These are phyloP conservation scores for Argentina anserina DNA, from an alignment of 306 rosid genomes.

Conservation along the genomic window DNA sequence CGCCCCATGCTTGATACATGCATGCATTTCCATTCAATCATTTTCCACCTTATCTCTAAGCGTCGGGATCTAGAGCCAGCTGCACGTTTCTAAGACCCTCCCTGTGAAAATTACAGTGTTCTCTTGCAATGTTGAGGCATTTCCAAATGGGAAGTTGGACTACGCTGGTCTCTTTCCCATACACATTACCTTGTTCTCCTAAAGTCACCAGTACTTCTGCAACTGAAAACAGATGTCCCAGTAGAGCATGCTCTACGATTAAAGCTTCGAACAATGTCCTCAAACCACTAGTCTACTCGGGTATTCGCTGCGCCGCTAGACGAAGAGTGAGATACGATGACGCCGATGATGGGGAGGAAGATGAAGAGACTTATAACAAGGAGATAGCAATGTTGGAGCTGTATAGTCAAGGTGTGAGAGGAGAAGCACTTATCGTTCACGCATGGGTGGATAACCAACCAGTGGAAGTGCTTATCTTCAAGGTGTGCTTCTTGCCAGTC, in stretches of 20 bases:
- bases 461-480: slow-evolving; percentile 75
- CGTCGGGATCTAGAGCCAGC: not conserved
- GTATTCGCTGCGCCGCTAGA: slow-evolving; percentile 39
- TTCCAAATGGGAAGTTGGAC: slow-evolving; percentile 7
- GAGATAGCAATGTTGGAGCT: slow-evolving; percentile 59
- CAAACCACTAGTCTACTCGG: slow-evolving; percentile 9
- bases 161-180: not conserved
- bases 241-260: not conserved
- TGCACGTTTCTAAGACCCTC: not conserved
- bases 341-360: slow-evolving; percentile 36
- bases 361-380: slow-evolving; percentile 50
- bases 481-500: slow-evolving; percentile 38
- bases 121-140: slow-evolving; percentile 2
- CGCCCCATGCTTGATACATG: not conserved
- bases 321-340: slow-evolving; percentile 53
- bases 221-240: not conserved
- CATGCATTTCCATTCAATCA: not conserved
- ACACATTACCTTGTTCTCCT: not conserved
- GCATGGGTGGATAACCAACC: slow-evolving; percentile 55
- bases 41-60: not conserved
- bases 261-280: slow-evolving; percentile 16
- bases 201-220: not conserved
- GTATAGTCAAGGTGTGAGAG: slow-evolving; percentile 54
- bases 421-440: slow-evolving; percentile 73
- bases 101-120: not conserved